A percentile compares a stretch with the other conserved stretches of the same genome.
Evolutionary conservation across 208 protist genomes (phyloP).

Genomic region (Novymonas esmeraldas): DNA sequence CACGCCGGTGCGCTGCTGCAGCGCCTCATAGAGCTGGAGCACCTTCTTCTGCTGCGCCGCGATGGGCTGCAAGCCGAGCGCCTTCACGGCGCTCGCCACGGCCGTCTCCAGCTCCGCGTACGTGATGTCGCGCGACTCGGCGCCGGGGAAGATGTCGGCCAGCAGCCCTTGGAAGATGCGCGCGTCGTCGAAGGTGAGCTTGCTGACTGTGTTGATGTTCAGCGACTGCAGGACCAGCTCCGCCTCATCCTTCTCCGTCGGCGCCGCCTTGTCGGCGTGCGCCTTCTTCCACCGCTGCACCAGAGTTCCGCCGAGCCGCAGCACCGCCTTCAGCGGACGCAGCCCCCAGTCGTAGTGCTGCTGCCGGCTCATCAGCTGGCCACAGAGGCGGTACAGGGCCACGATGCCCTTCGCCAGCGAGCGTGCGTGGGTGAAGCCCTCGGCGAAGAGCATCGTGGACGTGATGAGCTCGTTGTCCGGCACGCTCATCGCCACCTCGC

Average conservation of each 20-base stretch:
- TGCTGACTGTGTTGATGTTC: slow-evolving; percentile 97
- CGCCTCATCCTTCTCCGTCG: slow-evolving; percentile 86
- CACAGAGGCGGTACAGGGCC: slow-evolving; percentile 93
- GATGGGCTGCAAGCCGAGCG: slow-evolving; percentile 72
- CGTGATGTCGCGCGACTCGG: slow-evolving; percentile 60
- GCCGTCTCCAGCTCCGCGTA: slow-evolving; percentile 88
- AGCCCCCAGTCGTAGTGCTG: slow-evolving; percentile 98
- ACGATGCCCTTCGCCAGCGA: slow-evolving; percentile 90
- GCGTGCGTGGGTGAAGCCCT: slow-evolving; percentile 90
- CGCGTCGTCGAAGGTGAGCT: slow-evolving; percentile 97
- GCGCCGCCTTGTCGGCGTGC: slow-evolving; percentile 58
- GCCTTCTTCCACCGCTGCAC: slow-evolving; percentile 76
- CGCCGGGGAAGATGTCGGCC: slow-evolving; percentile 86
- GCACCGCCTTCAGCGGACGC: slow-evolving; percentile 96
- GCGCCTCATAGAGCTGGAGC: slow-evolving; percentile 93
- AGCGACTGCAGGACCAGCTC: slow-evolving; percentile 95
- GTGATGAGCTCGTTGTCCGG: slow-evolving; percentile 97
- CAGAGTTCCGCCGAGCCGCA: slow-evolving; percentile 92
- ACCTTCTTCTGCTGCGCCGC: slow-evolving; percentile 86
- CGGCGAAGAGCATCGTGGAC: slow-evolving; percentile 89
- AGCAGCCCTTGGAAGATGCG: slow-evolving; percentile 95
- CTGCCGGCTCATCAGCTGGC: slow-evolving; percentile 97
- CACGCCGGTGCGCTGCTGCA: slow-evolving; percentile 94
- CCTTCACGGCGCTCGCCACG: slow-evolving; percentile 64
- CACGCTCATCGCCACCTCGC: slow-evolving; percentile 98